phyloP scores from a whole-genome alignment of 495 filamentous ascomycete species.

The Penicillium riverlandense region DNA sequence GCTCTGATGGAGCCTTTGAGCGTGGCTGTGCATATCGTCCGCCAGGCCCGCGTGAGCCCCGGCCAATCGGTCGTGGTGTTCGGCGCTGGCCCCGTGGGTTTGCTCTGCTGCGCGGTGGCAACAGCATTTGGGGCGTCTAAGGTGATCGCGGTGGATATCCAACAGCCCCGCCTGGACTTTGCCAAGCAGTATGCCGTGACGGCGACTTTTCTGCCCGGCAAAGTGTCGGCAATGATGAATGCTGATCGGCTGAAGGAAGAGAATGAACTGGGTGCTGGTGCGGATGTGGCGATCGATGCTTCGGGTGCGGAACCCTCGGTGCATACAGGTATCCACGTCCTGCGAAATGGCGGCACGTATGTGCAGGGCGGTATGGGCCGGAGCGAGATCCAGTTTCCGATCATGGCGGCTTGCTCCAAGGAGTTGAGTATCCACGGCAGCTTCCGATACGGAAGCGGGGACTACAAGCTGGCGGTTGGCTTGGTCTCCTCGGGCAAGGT shows the following conservation, averaged over 20 bases:
- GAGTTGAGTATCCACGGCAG: constrained; percentile 46
- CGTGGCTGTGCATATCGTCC: constrained; percentile 48
- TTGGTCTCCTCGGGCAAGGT: constrained; percentile 46
- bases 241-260: constrained; percentile 34
- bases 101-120: constrained; percentile 47
- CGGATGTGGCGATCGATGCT: constrained; percentile 52
- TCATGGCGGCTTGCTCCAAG: constrained; percentile 48
- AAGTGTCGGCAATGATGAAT: constrained; percentile 28
- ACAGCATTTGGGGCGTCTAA: constrained; percentile 45
- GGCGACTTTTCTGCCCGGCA: constrained; percentile 32
- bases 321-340: constrained; percentile 44
- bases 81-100: constrained; percentile 48
- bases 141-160: constrained; percentile 50
- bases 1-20: constrained; percentile 49
- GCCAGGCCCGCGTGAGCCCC: constrained; percentile 35
- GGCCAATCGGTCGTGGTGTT: constrained; percentile 48
- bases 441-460: constrained; percentile 48
- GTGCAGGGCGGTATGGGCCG: constrained; percentile 57
- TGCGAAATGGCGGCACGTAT: constrained; percentile 48
- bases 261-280: constrained; percentile 39
- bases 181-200: constrained; percentile 41
- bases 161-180: constrained; percentile 43
- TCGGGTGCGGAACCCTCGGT: constrained; percentile 49
- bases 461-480: constrained; percentile 47
- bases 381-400: constrained; percentile 48